Evolutionary conservation across 768 basidiomycete species (phyloP).

Genomic region (Hypsizygus marmoreus): DNA sequence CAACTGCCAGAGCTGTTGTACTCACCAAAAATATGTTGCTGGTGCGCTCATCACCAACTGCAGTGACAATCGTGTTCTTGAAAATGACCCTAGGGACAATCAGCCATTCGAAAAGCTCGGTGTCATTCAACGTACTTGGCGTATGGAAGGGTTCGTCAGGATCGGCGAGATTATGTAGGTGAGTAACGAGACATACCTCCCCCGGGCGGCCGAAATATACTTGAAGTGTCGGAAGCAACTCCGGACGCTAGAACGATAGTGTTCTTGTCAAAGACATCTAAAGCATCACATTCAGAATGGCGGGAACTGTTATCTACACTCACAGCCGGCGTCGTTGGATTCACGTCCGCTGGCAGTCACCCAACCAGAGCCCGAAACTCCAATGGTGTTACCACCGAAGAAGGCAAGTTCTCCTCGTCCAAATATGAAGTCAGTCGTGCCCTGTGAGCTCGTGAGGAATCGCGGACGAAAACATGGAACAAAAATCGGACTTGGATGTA

Average conservation of each 20-base stretch:
- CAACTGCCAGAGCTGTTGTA: constrained; percentile 44
- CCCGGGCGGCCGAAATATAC: constrained; percentile 51
- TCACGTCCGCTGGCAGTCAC: constrained; percentile 52
- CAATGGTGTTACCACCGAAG: constrained; percentile 53
- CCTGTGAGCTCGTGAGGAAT: no score
- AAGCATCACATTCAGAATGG: no score
- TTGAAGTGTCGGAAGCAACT: constrained; percentile 34
- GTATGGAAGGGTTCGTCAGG: constrained; percentile 28
- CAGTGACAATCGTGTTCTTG: constrained; percentile 44
- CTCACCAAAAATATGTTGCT: constrained; percentile 47
- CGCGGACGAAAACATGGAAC: background rate
- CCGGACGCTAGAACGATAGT: constrained; percentile 19
- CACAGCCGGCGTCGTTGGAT: constrained; percentile 47
- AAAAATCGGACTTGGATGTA: constrained; percentile 48
- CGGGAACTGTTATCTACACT: no score
- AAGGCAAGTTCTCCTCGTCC: constrained; percentile 49
- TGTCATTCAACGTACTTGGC: constrained; percentile 36
- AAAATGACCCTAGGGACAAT: constrained; percentile 41
- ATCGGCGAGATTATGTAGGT: background rate
- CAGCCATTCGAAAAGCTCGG: background rate
- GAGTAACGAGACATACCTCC: constrained; percentile 27
- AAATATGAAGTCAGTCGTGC: constrained; percentile 54
- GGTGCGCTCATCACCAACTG: constrained; percentile 31
- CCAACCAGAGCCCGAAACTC: constrained; percentile 42
- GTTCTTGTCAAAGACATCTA: constrained; percentile 11